Evolutionary conservation across 1,284 basidiomycete species (phyloP).

Genomic region (Psilocybe mexicana): DNA sequence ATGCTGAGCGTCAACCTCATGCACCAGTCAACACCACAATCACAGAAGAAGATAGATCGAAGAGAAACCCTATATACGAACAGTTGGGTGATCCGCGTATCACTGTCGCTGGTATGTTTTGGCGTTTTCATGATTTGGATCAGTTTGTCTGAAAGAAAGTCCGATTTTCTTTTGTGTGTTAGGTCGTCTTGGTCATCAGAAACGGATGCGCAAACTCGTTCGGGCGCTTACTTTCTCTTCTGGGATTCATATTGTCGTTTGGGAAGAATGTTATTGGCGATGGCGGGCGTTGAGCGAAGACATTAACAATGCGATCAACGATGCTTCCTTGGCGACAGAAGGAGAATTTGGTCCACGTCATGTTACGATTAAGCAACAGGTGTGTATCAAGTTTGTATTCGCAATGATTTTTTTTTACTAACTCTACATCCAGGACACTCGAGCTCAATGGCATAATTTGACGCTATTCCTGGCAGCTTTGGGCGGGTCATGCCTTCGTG

Average conservation of each 20-base stretch:
- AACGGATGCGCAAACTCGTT: slow-evolving; percentile 72
- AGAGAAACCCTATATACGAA: slow-evolving; percentile 73
- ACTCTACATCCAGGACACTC: slow-evolving; percentile 57
- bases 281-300: slow-evolving; percentile 59
- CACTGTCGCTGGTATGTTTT: slow-evolving; percentile 62
- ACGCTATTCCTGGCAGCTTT: slow-evolving; percentile 80
- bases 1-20: slow-evolving; percentile 60
- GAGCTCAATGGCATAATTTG: slow-evolving; percentile 86
- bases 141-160: no score
- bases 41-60: slow-evolving; percentile 61
- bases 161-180: no score
- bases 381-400: slow-evolving; percentile 11
- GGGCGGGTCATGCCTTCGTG: slow-evolving; percentile 66
- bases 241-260: slow-evolving; percentile 71
- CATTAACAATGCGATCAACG: slow-evolving; percentile 39
- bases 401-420: slow-evolving; percentile 2
- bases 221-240: slow-evolving; percentile 64
- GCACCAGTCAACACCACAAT: slow-evolving; percentile 50
- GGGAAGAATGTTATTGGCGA: slow-evolving; percentile 79
- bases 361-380: slow-evolving; percentile 27
- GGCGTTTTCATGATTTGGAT: neutral
- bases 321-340: slow-evolving; percentile 28
- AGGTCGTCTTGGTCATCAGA: slow-evolving; percentile 78
- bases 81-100: slow-evolving; percentile 75
- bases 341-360: slow-evolving; percentile 16